Percentiles rank a stretch among this genome's conserved stretches.
Conservation (phyloP, 306 rosid species). For the Clitoria ternatea region DNA sequence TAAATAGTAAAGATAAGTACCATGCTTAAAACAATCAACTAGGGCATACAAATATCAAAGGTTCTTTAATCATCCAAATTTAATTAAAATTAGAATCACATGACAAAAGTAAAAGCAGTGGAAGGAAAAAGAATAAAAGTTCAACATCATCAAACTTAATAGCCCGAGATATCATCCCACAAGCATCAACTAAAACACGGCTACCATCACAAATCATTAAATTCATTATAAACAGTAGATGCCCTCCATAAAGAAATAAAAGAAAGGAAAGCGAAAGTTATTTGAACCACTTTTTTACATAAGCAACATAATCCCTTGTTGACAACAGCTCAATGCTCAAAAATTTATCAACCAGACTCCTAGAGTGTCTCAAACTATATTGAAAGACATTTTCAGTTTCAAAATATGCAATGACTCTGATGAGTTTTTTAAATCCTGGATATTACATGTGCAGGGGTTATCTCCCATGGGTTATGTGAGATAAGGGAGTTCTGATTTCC, state of each 20-base stretch:
- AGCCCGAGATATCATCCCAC: not conserved
- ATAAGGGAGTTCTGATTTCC: not conserved
- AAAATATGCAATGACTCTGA: not conserved
- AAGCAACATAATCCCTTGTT: not conserved
- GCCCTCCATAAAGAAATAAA: not conserved
- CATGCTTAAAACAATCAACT: not conserved
- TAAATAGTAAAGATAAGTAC: not conserved
- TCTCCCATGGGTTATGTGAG: not conserved
- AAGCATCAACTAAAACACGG: slow-evolving; percentile 4
- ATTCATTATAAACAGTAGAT: not conserved
- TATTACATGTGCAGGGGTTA: not conserved
- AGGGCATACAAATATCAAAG: not conserved
- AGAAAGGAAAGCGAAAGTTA: not conserved
- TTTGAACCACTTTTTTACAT: no score
- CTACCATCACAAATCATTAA: not conserved
- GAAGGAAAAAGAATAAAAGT: not conserved
- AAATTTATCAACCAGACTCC: not conserved
- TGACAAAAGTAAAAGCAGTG: not conserved
- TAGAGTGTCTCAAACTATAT: not conserved
- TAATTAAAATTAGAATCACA: not conserved
- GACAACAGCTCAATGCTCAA: not conserved
- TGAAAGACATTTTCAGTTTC: not conserved
- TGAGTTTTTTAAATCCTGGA: not conserved
- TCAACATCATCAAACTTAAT: not conserved
- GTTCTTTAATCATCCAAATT: slow-evolving; percentile 2